phyloP scores from a whole-genome alignment of 768 basidiomycete species.

The Jaapia argillacea region DNA sequence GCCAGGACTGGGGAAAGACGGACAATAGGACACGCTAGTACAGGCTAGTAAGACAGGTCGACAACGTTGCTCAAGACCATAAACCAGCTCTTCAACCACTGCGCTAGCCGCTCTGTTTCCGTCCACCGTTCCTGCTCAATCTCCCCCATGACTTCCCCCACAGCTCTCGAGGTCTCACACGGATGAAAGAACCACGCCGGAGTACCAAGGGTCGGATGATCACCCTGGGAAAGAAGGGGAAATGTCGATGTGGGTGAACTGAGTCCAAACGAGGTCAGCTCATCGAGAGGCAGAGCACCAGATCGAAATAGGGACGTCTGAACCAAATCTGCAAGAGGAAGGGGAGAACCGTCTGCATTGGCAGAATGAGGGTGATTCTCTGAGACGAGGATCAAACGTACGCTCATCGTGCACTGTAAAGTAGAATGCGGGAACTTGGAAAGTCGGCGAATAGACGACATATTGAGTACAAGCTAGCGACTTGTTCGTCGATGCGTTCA shows the following conservation, averaged over 20 bases:
- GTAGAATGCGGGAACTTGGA: constrained; percentile 77
- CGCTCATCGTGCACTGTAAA: constrained; percentile 61
- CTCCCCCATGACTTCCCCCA: constrained; percentile 60
- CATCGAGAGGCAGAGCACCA: constrained; percentile 30
- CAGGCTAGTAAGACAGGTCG: too few species aligned
- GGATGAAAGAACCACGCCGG: constrained; percentile 87
- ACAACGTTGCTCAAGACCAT: constrained; percentile 61
- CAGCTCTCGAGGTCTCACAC: constrained; percentile 59
- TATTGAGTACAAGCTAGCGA: constrained; percentile 54
- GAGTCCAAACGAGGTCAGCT: constrained; percentile 44
- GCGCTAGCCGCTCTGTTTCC: constrained; percentile 22
- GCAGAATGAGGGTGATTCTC: constrained; percentile 7
- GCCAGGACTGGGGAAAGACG: too few species aligned
- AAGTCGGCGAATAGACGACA: constrained; percentile 70
- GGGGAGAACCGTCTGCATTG: constrained; percentile 50
- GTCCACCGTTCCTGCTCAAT: constrained; percentile 20
- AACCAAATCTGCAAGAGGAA: constrained; percentile 47
- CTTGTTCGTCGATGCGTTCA: constrained; percentile 1
- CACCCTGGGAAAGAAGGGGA: constrained; percentile 77
- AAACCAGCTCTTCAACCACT: constrained; percentile 73
- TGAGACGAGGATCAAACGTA: constrained; percentile 30
- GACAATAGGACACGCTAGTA: too few species aligned
- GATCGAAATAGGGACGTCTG: constrained; percentile 50
- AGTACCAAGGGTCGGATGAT: constrained; percentile 68
- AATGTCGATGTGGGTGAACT: constrained; percentile 42